Conservation (phyloP, 192 early-diverging fungal genomes). For the Umbelopsis vinacea region DNA sequence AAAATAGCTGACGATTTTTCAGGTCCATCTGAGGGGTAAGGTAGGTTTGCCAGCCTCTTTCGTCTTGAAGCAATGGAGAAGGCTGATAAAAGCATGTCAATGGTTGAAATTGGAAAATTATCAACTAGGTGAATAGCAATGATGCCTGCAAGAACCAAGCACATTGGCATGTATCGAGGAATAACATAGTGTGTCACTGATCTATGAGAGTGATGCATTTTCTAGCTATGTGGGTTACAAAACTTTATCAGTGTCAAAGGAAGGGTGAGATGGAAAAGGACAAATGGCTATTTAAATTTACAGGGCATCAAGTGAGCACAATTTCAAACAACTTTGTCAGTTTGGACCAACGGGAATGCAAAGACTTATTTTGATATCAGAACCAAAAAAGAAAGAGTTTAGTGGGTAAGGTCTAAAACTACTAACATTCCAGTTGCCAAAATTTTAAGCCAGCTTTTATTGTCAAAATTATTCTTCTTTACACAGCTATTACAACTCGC, state of each 20-base stretch:
- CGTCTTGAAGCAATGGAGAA: neutral
- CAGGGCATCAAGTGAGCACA: neutral
- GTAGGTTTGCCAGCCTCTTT: neutral
- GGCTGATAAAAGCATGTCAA: neutral
- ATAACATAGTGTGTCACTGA: conserved; percentile 13
- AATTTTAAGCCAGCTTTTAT: neutral
- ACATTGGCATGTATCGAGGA: conserved; percentile 17
- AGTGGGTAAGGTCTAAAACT: neutral
- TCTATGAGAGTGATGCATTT: conserved; percentile 1
- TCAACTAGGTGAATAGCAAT: conserved; percentile 15
- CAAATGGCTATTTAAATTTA: neutral
- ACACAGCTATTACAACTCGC: neutral
- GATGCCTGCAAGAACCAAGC: conserved; percentile 11
- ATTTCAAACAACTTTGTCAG: conserved; percentile 8
- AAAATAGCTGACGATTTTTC: neutral
- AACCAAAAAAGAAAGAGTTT: neutral
- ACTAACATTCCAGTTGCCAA: conserved; percentile 17
- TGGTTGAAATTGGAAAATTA: conserved; percentile 15
- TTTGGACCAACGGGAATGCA: conserved; percentile 16
- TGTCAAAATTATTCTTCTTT: neutral
- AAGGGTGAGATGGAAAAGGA: neutral
- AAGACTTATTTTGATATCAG: neutral
- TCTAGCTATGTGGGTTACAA: neutral
- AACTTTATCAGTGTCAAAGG: neutral
- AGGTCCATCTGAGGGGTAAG: neutral